Conservation (phyloP, 768 basidiomycete species). For the Calocybe indica region DNA sequence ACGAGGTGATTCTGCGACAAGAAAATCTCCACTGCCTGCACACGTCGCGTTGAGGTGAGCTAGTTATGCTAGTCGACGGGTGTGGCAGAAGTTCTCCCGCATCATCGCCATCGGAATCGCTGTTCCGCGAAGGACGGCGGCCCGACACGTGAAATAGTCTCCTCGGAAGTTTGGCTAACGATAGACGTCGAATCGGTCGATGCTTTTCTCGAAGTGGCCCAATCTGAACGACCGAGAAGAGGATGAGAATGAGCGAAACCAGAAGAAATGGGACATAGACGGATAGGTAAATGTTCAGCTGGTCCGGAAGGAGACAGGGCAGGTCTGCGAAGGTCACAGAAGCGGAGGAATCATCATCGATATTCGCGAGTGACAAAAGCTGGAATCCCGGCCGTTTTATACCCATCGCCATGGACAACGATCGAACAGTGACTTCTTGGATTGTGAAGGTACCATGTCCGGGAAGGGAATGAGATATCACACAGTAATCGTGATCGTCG, state of each 20-base stretch:
- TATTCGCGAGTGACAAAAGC: slow-evolving; percentile 63
- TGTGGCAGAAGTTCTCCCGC: too few species aligned
- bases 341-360: background rate
- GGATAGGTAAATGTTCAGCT: slow-evolving; percentile 68
- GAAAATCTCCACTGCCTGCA: too few species aligned
- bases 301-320: slow-evolving; percentile 81
- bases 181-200: too few species aligned
- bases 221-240: slow-evolving; percentile 15
- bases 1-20: background rate
- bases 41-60: too few species aligned
- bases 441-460: slow-evolving; percentile 22
- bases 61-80: too few species aligned
- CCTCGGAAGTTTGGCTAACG: too few species aligned
- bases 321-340: slow-evolving; percentile 40
- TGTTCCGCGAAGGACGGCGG: too few species aligned
- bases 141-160: too few species aligned
- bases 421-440: slow-evolving; percentile 83
- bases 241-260: slow-evolving; percentile 49
- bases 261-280: slow-evolving; percentile 66
- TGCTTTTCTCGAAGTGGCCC: too few species aligned
- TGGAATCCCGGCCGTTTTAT: slow-evolving; percentile 84
- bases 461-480: slow-evolving; percentile 37
- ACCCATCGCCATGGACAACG: slow-evolving; percentile 87
- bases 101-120: too few species aligned
- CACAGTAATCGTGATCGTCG: slow-evolving; percentile 96